Evolutionary conservation across 2,329 filamentous ascomycete genomes (phyloP), one percentile per base, ranked within the genome.

Genomic region (Cladobotryum mycophilum): DNA sequence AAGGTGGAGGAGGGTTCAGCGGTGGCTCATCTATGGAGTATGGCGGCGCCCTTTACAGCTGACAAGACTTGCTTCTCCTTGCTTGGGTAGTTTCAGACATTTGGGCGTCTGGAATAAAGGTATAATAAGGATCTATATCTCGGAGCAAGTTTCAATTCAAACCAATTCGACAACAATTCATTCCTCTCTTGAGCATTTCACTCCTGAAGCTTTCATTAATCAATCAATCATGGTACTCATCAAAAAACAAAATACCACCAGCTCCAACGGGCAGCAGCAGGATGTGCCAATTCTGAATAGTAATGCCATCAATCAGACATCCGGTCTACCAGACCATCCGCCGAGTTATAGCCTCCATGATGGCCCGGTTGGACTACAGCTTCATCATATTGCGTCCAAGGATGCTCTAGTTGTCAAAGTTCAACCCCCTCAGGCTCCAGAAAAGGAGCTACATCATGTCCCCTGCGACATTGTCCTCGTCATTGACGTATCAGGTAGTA

Each of bases 381-480:
- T 78, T 5, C 70, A 77, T 45, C 67, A 72, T 0, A 51, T 76
- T 4, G 56, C 66, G 0, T 58, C 60, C 3, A 56, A 60, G 2
- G 64, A 74, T 9, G 72, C 71, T 1, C 58, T 80, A 1, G 47
- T 80, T 3, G 60, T 79, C 55, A 74, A 70, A 43, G 62, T 81
- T 11, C 61, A 69, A 4, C 74, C 76, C 0, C 78, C 76, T 0
- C 61, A 40, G 3, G 48, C 60, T 6, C 74, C 74, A 1, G 25
- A 38, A 0, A 15, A 57, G 2, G 18, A 55, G 0, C 53, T 67
- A 0, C 49, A 58, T 6, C 76, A 78, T 58, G 68, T 76, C 0
- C 74, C 79, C 2, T 81, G 77, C 59, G 80, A 84, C 53, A 76
- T 84, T 33, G 80, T 82, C 2, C 70, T 84, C 3, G 79, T 80